phyloP scores from a whole-genome alignment of 2,329 filamentous ascomycete species.

The Stagonosporopsis chrysanthemi region DNA sequence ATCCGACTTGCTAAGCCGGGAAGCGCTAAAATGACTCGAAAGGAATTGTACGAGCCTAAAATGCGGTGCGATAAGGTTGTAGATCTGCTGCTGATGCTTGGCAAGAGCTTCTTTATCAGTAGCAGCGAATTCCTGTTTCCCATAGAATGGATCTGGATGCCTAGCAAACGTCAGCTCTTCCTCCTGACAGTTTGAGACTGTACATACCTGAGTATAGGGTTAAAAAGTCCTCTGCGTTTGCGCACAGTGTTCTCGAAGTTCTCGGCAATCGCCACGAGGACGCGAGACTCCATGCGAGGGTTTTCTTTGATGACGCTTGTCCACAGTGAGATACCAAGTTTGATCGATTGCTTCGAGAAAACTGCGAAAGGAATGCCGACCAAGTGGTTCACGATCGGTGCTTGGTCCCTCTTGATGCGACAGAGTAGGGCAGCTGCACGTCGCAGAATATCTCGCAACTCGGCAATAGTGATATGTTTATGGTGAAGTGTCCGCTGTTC shows the following conservation, averaged over 20 bases:
- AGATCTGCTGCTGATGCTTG: conserved; percentile 78
- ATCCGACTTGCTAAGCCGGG: conserved; percentile 82
- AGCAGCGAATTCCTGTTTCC: conserved; percentile 90
- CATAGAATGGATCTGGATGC: conserved; percentile 86
- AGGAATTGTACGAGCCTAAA: conserved; percentile 87
- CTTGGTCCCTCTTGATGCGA: conserved; percentile 75
- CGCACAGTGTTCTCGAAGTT: conserved; percentile 89
- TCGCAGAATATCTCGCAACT: conserved; percentile 82
- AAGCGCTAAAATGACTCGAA: conserved; percentile 92
- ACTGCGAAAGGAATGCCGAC: conserved; percentile 92
- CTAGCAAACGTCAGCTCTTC: conserved; percentile 43
- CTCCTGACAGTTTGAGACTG: neutral
- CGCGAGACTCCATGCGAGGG: conserved; percentile 81
- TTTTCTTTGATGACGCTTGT: conserved; percentile 97
- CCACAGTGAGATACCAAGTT: conserved; percentile 94
- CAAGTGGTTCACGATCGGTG: conserved; percentile 82
- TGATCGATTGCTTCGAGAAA: conserved; percentile 95
- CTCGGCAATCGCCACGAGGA: conserved; percentile 85
- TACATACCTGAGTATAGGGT: conserved; percentile 68
- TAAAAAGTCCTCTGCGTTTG: conserved; percentile 82
- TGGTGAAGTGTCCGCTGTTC: conserved; percentile 74
- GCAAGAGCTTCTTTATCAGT: conserved; percentile 79
- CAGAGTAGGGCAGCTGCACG: conserved; percentile 88
- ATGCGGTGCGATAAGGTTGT: conserved; percentile 87
- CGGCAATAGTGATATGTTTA: conserved; percentile 73